A percentile compares a stretch with the other conserved stretches of the same genome.
These are phyloP conservation scores for Epichloe typhina DNA, from an alignment of 2,329 filamentous ascomycete genomes.

Conservation along the genomic window DNA sequence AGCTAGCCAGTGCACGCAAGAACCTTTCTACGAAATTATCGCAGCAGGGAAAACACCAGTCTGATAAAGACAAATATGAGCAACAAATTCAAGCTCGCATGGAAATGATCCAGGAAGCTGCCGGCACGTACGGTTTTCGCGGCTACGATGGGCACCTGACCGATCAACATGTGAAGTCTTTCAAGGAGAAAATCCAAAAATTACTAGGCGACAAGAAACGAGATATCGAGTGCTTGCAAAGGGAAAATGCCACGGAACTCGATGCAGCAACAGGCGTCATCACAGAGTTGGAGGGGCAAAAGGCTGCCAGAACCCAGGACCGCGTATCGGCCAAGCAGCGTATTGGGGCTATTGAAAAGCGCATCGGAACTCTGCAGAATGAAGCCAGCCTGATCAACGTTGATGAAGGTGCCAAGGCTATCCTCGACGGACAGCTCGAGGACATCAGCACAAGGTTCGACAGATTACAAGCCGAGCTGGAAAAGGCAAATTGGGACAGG, in stretches of 20 bases:
- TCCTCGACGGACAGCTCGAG: slow-evolving; percentile 59
- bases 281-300: slow-evolving; percentile 60
- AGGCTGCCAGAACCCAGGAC: slow-evolving; percentile 57
- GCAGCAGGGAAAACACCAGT: slow-evolving; percentile 67
- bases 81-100: slow-evolving; percentile 60
- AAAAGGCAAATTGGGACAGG: slow-evolving; percentile 53
- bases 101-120: slow-evolving; percentile 64
- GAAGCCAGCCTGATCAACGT: slow-evolving; percentile 61
- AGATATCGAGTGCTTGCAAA: slow-evolving; percentile 60
- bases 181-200: slow-evolving; percentile 65
- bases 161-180: slow-evolving; percentile 59
- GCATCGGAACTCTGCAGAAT: slow-evolving; percentile 50
- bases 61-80: slow-evolving; percentile 78
- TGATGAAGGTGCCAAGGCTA: slow-evolving; percentile 73
- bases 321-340: slow-evolving; percentile 62
- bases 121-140: slow-evolving; percentile 63
- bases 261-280: slow-evolving; percentile 59
- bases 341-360: slow-evolving; percentile 60
- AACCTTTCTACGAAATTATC: slow-evolving; percentile 39
- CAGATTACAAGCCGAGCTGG: slow-evolving; percentile 48
- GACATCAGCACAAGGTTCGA: slow-evolving; percentile 53
- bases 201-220: slow-evolving; percentile 66
- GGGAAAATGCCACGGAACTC: slow-evolving; percentile 60
- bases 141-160: slow-evolving; percentile 72
- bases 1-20: slow-evolving; percentile 30